Evolutionary conservation across 805 yeast genomes (phyloP).

Genomic region (Priceomyces carsonii): DNA sequence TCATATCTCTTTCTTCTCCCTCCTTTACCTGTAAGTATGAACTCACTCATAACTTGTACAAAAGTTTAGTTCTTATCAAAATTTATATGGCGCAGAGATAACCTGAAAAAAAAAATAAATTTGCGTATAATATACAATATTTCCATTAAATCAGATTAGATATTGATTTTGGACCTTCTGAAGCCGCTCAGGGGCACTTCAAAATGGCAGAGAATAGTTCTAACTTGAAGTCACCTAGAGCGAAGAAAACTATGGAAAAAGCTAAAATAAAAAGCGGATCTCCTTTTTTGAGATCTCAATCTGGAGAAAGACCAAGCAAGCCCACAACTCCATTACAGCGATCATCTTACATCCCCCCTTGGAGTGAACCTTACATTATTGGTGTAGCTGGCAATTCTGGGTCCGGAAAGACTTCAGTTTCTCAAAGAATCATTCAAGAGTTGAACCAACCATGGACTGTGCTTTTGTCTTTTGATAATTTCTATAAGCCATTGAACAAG

Average conservation of each 20-base stretch:
- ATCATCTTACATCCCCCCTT: conserved; percentile 38
- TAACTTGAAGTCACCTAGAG: conserved; percentile 7
- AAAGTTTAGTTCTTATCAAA: conserved; percentile 2
- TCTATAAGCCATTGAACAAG: conserved; percentile 70
- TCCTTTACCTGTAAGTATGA: conserved; percentile 13
- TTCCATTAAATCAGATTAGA: too few relatives aligned
- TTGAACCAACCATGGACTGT: conserved; percentile 94
- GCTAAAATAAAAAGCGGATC: conserved; percentile 24
- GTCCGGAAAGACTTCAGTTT: conserved; percentile 92
- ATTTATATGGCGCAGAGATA: not conserved
- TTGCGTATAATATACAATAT: too few relatives aligned
- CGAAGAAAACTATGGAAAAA: conserved; percentile 21
- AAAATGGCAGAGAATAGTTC: not conserved
- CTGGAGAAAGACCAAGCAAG: conserved; percentile 1
- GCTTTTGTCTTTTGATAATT: conserved; percentile 84
- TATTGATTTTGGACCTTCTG: not conserved
- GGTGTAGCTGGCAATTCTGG: conserved; percentile 57
- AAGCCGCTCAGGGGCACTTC: not conserved
- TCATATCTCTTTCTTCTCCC: conserved; percentile 13
- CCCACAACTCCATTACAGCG: conserved; percentile 4
- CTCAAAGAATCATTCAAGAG: conserved; percentile 75
- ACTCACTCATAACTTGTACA: conserved; percentile 7
- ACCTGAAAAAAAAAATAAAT: conserved; percentile 1
- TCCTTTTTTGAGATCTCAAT: conserved; percentile 24
- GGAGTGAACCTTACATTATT: conserved; percentile 46